Evolutionary conservation across 495 filamentous ascomycete genomes (phyloP).

Genomic region (Aeminium ludgeri): DNA sequence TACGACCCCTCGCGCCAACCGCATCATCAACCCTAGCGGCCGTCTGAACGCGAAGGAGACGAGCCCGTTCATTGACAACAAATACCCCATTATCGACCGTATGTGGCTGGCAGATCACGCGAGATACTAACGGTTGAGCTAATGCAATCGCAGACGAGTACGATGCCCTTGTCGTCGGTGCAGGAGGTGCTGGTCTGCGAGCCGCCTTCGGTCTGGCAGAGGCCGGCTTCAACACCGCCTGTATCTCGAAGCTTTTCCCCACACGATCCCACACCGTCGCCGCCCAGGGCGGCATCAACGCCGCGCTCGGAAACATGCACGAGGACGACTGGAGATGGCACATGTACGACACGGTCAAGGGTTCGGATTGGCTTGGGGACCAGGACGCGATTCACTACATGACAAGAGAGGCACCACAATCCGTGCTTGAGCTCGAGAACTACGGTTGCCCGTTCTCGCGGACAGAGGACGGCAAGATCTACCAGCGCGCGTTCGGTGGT

Average conservation of each 20-base stretch:
- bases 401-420: slow-evolving; percentile 83
- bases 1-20: slow-evolving; percentile 58
- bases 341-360: slow-evolving; percentile 99
- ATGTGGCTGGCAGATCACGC: no score
- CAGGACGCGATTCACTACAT: slow-evolving; percentile 99
- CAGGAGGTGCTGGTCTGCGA: slow-evolving; percentile 85
- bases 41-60: slow-evolving; percentile 86
- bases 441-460: slow-evolving; percentile 97
- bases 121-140: no score
- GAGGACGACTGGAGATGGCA: slow-evolving; percentile 98
- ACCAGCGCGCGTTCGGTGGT: slow-evolving; percentile 96
- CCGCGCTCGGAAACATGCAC: slow-evolving; percentile 88
- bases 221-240: slow-evolving; percentile 96
- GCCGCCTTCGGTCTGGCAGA: slow-evolving; percentile 95
- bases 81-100: slow-evolving; percentile 20
- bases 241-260: slow-evolving; percentile 96
- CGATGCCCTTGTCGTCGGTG: slow-evolving; percentile 80
- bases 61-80: slow-evolving; percentile 54
- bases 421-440: slow-evolving; percentile 88
- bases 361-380: slow-evolving; percentile 96
- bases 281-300: slow-evolving; percentile 89
- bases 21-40: slow-evolving; percentile 59
- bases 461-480: slow-evolving; percentile 93
- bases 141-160: slow-evolving; percentile 17
- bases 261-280: slow-evolving; percentile 93